Evolutionary conservation across 768 basidiomycete genomes (phyloP).

Genomic region (Pleurotus tuoliensis): DNA sequence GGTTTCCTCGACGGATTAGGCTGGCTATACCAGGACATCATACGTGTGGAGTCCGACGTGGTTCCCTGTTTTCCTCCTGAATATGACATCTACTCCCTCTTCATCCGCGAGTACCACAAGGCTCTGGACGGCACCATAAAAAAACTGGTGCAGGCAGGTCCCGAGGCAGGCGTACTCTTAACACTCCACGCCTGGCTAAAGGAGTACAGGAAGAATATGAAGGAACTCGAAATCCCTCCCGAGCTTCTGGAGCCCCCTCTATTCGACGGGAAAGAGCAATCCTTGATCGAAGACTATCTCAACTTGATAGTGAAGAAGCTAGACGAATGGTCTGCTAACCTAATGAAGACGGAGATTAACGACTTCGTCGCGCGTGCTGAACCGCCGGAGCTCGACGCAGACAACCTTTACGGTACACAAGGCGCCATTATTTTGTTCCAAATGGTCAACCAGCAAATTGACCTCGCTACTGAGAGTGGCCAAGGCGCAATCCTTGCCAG

Average conservation of each 20-base stretch:
- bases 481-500: conserved; percentile 91
- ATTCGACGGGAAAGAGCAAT: conserved; percentile 93
- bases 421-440: conserved; percentile 95
- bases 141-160: conserved; percentile 63
- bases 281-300: conserved; percentile 92
- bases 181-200: conserved; percentile 92
- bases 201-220: conserved; percentile 93
- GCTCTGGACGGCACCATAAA: conserved; percentile 72
- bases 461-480: conserved; percentile 91
- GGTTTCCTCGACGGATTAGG: conserved; percentile 73
- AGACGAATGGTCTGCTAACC: conserved; percentile 93
- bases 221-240: conserved; percentile 79
- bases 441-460: conserved; percentile 96
- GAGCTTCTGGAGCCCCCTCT: conserved; percentile 85
- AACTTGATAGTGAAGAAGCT: conserved; percentile 90
- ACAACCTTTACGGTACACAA: conserved; percentile 87
- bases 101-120: conserved; percentile 88
- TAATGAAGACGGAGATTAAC: conserved; percentile 86
- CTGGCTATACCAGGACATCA: conserved; percentile 95
- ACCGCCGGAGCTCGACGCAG: conserved; percentile 85
- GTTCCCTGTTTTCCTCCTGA: conserved; percentile 88
- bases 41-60: conserved; percentile 87
- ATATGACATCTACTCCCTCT: conserved; percentile 84
- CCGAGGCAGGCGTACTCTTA: conserved; percentile 86
- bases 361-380: conserved; percentile 82